These are phyloP conservation scores for Xerocomellus dryophilus DNA, from an alignment of 768 basidiomycete genomes.

Conservation along the genomic window DNA sequence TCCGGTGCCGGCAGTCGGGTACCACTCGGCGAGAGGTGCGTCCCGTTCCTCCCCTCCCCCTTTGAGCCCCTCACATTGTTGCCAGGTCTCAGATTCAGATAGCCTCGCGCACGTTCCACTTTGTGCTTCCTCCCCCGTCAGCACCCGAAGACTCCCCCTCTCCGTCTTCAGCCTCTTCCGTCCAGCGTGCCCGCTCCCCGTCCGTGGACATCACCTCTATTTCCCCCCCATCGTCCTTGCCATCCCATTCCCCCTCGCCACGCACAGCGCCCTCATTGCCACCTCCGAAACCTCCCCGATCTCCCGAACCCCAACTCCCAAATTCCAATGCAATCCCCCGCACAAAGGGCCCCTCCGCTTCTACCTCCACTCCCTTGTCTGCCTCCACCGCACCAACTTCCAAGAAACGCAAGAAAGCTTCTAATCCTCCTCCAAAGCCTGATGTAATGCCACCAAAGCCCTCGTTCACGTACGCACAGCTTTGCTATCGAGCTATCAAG, in stretches of 20 bases:
- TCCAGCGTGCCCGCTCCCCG: constrained; percentile 67
- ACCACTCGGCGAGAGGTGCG: constrained; percentile 80
- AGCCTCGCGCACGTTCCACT: constrained; percentile 94
- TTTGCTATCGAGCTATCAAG: constrained; percentile 88
- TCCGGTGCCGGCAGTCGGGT: constrained; percentile 83
- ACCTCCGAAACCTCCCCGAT: constrained; percentile 45
- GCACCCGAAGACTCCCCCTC: constrained; percentile 79
- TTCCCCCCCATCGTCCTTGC: constrained; percentile 78
- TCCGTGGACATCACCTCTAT: constrained; percentile 81
- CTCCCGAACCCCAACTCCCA: constrained; percentile 52
- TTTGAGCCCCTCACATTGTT: constrained; percentile 14
- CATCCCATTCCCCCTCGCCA: constrained; percentile 71
- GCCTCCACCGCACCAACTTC: constrained; percentile 28
- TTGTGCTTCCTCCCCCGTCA: constrained; percentile 87
- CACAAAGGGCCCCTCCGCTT: constrained; percentile 29
- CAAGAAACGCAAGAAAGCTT: constrained; percentile 72
- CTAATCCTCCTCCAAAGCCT: constrained; percentile 46
- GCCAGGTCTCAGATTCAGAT: constrained; percentile 94
- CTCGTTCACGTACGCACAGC: constrained; percentile 83
- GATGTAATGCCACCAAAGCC: constrained; percentile 88
- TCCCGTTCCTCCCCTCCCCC: background rate
- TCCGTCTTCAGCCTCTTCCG: constrained; percentile 71
- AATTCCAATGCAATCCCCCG: constrained; percentile 61
- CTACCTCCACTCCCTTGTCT: constrained; percentile 22
- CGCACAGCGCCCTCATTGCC: constrained; percentile 41